Percentiles rank a stretch among this genome's conserved stretches.
Conservation (phyloP, 2,329 filamentous ascomycete genomes). For the Proliferodiscus dingleyae region DNA sequence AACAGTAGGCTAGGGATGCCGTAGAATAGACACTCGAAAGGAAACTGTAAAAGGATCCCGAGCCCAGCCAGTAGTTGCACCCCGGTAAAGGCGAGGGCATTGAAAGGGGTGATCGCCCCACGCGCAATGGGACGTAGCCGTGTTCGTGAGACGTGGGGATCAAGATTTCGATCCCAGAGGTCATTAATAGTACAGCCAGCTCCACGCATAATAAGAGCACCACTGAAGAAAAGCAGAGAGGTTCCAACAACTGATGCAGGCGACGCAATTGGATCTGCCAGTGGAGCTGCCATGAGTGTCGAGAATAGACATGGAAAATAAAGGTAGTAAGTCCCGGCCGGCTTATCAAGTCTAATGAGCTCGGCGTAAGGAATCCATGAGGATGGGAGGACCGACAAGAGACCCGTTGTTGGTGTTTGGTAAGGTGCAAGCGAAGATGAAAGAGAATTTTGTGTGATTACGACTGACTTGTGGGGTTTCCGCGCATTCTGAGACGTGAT, state of each 20-base stretch:
- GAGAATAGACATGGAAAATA: slow-evolving; percentile 84
- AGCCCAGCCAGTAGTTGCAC: slow-evolving; percentile 69
- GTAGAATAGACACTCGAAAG: slow-evolving; percentile 68
- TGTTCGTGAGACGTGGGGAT: slow-evolving; percentile 73
- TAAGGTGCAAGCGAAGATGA: slow-evolving; percentile 39
- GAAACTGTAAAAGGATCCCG: slow-evolving; percentile 71
- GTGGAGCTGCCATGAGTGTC: slow-evolving; percentile 71
- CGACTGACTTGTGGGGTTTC: neutral
- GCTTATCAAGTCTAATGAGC: slow-evolving; percentile 75
- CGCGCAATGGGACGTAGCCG: slow-evolving; percentile 76
- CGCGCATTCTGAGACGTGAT: neutral
- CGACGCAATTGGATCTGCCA: slow-evolving; percentile 55
- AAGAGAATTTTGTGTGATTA: neutral
- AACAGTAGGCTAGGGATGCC: slow-evolving; percentile 69
- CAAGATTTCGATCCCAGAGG: slow-evolving; percentile 82
- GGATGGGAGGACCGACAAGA: slow-evolving; percentile 64
- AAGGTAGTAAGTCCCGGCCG: slow-evolving; percentile 76
- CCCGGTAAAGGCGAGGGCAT: slow-evolving; percentile 71
- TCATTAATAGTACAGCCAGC: slow-evolving; percentile 89
- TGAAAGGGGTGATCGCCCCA: slow-evolving; percentile 65
- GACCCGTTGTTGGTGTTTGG: slow-evolving; percentile 62
- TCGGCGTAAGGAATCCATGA: slow-evolving; percentile 78
- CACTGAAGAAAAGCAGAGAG: slow-evolving; percentile 65
- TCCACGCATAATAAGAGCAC: slow-evolving; percentile 79
- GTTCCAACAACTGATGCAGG: slow-evolving; percentile 60